Evolutionary conservation across 2,329 filamentous ascomycete species (phyloP), one percentile per base, ranked within the genome.

Genomic region (Ceratocystis diversiconidia): DNA sequence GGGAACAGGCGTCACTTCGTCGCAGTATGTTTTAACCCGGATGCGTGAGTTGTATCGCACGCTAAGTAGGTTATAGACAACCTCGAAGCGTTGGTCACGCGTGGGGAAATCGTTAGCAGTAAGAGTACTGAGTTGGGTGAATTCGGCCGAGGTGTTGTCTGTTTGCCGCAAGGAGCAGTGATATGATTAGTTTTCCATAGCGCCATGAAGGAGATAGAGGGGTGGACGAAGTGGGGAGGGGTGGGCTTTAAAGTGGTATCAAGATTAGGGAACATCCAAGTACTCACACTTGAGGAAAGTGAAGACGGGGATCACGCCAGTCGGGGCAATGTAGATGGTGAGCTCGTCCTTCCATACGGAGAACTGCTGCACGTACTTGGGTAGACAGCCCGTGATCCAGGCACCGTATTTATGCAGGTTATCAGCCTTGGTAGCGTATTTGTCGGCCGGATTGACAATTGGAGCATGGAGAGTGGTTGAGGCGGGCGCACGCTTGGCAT

Each of bases 281-380:
- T 77, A 72, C 74, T 66, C 73, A 85, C 84, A 84, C 79, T 97
- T 97, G 72, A 99, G 82, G 80, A 99, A 99, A 68, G 83, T 85
- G 76, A 99, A 92, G 72, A 95, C 88, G 48, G 94, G 94, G 71
- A 96, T 84, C 71, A 97, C 85, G 70, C 90, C 94, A 46, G 88
- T 79, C 1, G 94, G 94, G 61, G 90, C 82, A 73, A 97, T 94
- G 77, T 95, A 92, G 75, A 96, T 90, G 71, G 88, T 91, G 74
- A 99, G 85, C 78, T 99, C 94, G 75, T 99, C 94, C 80, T 99
- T 99, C 94, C 94, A 99, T 65, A 99, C 92, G 12, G 92, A 95
- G 80, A 97, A 97, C 79, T 99, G 94, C 80, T 99, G 95, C 72
- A 99, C 85, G 78, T 96, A 96, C 81, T 96, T 97, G 72, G 94